Conservation (phyloP, 371 early-diverging fungal genomes). For the Capniomyces stellatus region DNA sequence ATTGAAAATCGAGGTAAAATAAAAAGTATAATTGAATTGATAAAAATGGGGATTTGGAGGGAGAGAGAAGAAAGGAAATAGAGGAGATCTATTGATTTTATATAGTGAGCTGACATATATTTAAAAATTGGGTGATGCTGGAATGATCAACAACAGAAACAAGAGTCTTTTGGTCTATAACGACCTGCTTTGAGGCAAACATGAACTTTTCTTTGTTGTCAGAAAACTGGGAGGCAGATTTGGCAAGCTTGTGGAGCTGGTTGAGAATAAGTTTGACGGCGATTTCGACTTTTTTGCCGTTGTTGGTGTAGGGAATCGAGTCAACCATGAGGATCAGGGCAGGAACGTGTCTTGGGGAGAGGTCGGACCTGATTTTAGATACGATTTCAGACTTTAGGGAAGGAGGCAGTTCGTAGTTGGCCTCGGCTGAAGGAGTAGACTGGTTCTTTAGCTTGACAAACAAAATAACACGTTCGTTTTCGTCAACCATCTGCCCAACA, state of each 20-base stretch:
- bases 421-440: constrained; percentile 8
- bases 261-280: constrained; percentile 82
- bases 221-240: not conserved
- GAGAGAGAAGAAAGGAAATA: no score
- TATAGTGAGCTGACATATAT: not conserved
- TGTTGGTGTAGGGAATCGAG: constrained; percentile 89
- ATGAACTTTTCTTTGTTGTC: not conserved
- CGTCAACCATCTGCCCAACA: constrained; percentile 64
- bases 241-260: constrained; percentile 17
- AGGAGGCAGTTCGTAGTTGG: not conserved
- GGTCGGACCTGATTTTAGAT: constrained; percentile 53
- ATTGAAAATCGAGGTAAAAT: no score
- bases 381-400: constrained; percentile 28
- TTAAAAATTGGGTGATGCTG: constrained; percentile 1
- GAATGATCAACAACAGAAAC: not conserved
- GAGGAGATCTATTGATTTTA: not conserved
- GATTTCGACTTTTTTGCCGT: constrained; percentile 94
- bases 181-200: not conserved
- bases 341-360: constrained; percentile 89
- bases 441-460: constrained; percentile 32
- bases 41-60: no score
- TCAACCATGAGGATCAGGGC: constrained; percentile 57
- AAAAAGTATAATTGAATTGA: no score
- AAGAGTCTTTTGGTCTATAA: not conserved
- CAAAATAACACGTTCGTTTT: constrained; percentile 82